Base-by-base conservation (phyloP, 1,284 basidiomycete genomes). In the Ceratobasidium sp. region DNA sequence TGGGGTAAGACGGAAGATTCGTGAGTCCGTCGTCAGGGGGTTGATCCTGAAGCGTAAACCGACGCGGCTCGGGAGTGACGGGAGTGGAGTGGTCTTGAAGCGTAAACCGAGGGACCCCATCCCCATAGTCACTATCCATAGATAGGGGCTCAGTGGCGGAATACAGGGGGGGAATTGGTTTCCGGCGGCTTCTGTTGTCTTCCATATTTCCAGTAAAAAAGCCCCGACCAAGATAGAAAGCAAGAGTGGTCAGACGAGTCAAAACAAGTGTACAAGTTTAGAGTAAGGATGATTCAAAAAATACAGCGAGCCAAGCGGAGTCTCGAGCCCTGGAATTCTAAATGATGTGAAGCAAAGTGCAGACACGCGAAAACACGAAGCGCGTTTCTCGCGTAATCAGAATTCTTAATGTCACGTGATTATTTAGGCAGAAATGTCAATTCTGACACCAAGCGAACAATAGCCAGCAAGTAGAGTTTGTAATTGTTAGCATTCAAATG, bases 121-220 rank as follows among this genome's bases (percentile, higher is more conserved):
- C 47, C 14, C 22, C 41, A 17, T 56, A 31, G 9, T 29, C 36
- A 15, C 41, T 33, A 8, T 59, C 53, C 47, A 11, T 29, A 33
- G 50, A 73, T 31, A 73, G 71, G 71, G 71, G 71, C 71, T 63
- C 71, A n/a, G 60, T 60, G 36, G 62, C 71, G 24, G 57, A 33
- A 47, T 64, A 63, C 63, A 73, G 71, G 71, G 71, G 71, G 17
- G 71, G 71, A 36, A 73, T 73, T 53, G 71, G 71, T 64, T 73
- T 63, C 48, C 71, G 59, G 17, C 33, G 71, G 29, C 48, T 54
- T 44, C 47, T 63, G 57, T 72, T 45, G 48, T 72, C 57, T 36
- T 62, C 47, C 56, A 60, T 50, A 19, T 19, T 24, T 44, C 22
- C 45, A 73, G 53, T 50, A 71, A 29, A 59, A 36, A 36, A 45